phyloP scores from a whole-genome alignment of 2,329 filamentous ascomycete species.

The Fusarium robinianum region DNA sequence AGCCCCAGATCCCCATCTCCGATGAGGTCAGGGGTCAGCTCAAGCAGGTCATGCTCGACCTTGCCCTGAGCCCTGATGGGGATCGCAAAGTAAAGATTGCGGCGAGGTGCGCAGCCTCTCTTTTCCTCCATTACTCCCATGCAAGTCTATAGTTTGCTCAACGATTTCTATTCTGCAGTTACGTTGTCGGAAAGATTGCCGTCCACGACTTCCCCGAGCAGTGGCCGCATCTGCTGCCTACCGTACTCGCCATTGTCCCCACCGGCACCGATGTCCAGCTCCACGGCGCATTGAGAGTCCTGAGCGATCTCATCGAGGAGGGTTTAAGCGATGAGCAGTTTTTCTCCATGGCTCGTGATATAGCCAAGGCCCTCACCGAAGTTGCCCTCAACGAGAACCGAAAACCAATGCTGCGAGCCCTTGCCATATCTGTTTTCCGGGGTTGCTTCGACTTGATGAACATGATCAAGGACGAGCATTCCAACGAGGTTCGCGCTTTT shows the following conservation, averaged over 20 bases:
- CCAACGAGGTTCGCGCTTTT: conserved; percentile 82
- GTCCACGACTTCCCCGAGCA: conserved; percentile 90
- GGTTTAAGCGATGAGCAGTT: conserved; percentile 94
- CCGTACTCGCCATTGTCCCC: conserved; percentile 76
- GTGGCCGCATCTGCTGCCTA: conserved; percentile 88
- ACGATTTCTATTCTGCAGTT: conserved; percentile 47
- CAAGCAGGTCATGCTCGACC: conserved; percentile 73
- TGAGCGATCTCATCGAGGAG: conserved; percentile 89
- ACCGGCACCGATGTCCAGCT: conserved; percentile 77
- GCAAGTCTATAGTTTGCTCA: conserved; percentile 11
- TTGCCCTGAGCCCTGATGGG: conserved; percentile 72
- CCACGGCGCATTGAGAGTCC: conserved; percentile 86
- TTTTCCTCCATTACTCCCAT: too few relatives aligned
- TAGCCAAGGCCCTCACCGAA: conserved; percentile 81
- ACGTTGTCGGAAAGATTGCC: conserved; percentile 89
- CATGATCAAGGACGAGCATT: conserved; percentile 94
- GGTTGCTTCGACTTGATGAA: conserved; percentile 94
- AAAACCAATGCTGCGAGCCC: conserved; percentile 75
- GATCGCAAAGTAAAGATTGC: conserved; percentile 87
- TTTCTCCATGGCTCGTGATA: conserved; percentile 83
- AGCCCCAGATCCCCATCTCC: conserved; percentile 65
- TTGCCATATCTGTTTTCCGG: conserved; percentile 89
- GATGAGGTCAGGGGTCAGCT: conserved; percentile 76
- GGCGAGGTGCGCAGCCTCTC: conserved; percentile 65
- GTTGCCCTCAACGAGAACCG: conserved; percentile 77